phyloP scores from a whole-genome alignment of 1,139 yeast genomes.

The Pichia sp. region DNA sequence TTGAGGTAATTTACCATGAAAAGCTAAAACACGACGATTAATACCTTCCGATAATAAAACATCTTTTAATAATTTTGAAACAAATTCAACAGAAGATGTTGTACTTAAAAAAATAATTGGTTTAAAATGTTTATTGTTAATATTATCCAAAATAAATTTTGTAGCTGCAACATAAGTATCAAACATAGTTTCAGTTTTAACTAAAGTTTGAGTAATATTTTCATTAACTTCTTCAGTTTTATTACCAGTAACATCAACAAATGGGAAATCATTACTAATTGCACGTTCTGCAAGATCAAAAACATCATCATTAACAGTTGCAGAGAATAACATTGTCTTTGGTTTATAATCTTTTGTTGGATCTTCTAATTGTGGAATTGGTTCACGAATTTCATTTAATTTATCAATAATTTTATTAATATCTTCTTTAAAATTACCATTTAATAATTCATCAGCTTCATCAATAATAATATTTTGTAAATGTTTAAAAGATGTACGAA shows the following conservation, averaged over 20 bases:
- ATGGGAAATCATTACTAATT: constrained; percentile 57
- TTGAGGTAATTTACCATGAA: constrained; percentile 75
- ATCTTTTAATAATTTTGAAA: constrained; percentile 31
- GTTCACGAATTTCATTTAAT: constrained; percentile 38
- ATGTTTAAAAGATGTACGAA: constrained; percentile 44
- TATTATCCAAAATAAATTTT: constrained; percentile 37
- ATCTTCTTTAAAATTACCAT: constrained; percentile 67
- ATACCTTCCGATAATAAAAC: constrained; percentile 19
- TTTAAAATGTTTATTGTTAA: constrained; percentile 44
- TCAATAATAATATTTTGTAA: constrained; percentile 69
- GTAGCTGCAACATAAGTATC: constrained; percentile 51
- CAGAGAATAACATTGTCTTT: constrained; percentile 77
- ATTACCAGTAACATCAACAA: constrained; percentile 74
- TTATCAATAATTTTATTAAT: constrained; percentile 49
- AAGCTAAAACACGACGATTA: constrained; percentile 24
- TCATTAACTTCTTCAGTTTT: constrained; percentile 56
- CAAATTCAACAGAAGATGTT: constrained; percentile 57
- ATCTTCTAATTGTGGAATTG: constrained; percentile 20
- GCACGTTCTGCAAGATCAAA: constrained; percentile 57
- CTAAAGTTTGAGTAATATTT: constrained; percentile 63
- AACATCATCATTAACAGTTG: constrained; percentile 73
- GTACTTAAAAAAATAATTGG: constrained; percentile 83
- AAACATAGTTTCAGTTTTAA: constrained; percentile 41
- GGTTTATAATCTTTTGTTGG: constrained; percentile 12
- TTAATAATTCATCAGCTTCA: constrained; percentile 82